phyloP scores from a whole-genome alignment of 352 stramenopile species.

The Poterioochromonas sp. region DNA sequence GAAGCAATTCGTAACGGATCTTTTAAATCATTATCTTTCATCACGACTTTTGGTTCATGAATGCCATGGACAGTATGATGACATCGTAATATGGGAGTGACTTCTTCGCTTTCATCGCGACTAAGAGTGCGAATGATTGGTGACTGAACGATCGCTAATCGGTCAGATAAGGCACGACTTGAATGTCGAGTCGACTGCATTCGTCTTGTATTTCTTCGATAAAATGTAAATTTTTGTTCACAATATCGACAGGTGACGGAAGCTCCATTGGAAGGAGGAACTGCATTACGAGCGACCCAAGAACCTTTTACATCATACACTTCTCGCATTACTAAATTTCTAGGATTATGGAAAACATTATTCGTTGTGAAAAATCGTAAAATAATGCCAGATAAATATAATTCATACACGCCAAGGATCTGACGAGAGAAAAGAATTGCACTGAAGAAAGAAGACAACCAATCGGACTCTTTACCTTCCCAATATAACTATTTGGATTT shows the following conservation, averaged over 20 bases:
- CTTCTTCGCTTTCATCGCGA: neutral
- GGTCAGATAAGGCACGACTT: neutral
- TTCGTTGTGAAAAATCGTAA: constrained; percentile 81
- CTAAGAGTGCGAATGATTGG: neutral
- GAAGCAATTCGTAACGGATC: constrained; percentile 64
- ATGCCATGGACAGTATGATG: neutral
- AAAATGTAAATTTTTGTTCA: constrained; percentile 17
- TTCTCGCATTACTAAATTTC: constrained; percentile 55
- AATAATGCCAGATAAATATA: constrained; percentile 77
- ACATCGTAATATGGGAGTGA: neutral
- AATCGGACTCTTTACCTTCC: too few species aligned
- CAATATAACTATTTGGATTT: constrained; percentile 52
- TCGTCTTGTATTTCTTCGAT: neutral
- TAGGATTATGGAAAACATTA: constrained; percentile 65
- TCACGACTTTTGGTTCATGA: constrained; percentile 1
- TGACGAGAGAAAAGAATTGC: constrained; percentile 42
- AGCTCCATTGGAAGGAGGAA: neutral
- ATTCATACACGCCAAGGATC: constrained; percentile 69
- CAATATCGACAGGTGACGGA: neutral
- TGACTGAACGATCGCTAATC: neutral
- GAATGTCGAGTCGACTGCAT: neutral
- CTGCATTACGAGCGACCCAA: constrained; percentile 57
- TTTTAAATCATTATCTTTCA: constrained; percentile 51
- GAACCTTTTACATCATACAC: constrained; percentile 79
- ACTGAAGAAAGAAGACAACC: too few species aligned